These are phyloP conservation scores for Leccinum fallax DNA, from an alignment of 1,284 basidiomycete genomes.

Conservation along the genomic window DNA sequence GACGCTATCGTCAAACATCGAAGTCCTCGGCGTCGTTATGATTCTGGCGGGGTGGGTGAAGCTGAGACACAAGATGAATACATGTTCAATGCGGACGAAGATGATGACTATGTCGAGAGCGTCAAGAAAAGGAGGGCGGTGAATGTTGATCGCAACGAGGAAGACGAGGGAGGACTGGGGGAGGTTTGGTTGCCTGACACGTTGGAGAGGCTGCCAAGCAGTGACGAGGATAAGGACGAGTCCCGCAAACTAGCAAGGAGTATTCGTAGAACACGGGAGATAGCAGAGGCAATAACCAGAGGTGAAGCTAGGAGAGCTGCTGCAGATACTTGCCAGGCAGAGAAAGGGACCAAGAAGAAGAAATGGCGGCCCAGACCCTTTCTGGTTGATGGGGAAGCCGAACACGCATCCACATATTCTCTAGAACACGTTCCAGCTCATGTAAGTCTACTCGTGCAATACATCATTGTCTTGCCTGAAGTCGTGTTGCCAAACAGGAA, in stretches of 20 bases:
- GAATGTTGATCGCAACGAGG: slow-evolving; percentile 8
- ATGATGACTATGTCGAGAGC: slow-evolving; percentile 29
- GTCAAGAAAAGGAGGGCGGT: slow-evolving; percentile 11
- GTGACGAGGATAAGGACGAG: slow-evolving; percentile 42
- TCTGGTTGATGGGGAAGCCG: slow-evolving; percentile 26
- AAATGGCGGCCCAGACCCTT: slow-evolving; percentile 36
- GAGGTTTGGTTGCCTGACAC: slow-evolving; percentile 32
- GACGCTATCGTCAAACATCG: slow-evolving; percentile 58
- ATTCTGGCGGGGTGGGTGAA: slow-evolving; percentile 12
- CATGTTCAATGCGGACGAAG: slow-evolving; percentile 23
- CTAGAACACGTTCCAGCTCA: neutral
- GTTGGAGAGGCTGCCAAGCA: slow-evolving; percentile 39
- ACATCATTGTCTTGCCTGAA: slow-evolving; percentile 1
- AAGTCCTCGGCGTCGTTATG: slow-evolving; percentile 28
- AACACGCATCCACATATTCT: neutral
- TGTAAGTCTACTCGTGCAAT: slow-evolving; percentile 15
- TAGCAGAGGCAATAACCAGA: slow-evolving; percentile 21
- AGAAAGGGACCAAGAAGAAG: slow-evolving; percentile 10
- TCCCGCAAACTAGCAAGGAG: slow-evolving; percentile 23
- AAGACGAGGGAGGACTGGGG: neutral
- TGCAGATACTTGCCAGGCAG: slow-evolving; percentile 12
- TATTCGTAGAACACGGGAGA: slow-evolving; percentile 28
- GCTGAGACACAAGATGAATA: slow-evolving; percentile 37
- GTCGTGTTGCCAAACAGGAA: slow-evolving; percentile 10
- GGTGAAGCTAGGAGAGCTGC: slow-evolving; percentile 18